These are phyloP conservation scores for Thozetella sp. DNA, from an alignment of 495 filamentous ascomycete genomes.

Conservation along the genomic window DNA sequence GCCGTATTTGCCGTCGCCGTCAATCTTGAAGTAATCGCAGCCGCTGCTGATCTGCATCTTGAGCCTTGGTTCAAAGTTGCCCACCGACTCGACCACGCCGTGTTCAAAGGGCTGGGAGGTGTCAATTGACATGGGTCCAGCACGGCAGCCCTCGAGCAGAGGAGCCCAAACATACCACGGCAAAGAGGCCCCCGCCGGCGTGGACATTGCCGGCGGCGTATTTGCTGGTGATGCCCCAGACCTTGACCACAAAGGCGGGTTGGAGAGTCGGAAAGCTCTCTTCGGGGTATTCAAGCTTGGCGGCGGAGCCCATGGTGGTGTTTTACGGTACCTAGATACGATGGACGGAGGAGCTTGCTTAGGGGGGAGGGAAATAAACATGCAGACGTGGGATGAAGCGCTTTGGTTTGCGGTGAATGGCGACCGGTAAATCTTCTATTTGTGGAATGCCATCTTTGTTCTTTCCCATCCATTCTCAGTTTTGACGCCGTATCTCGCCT, in stretches of 20 bases:
- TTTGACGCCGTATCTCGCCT: too few relatives aligned
- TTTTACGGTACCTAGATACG: too few relatives aligned
- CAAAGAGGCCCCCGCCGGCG: slow-evolving; percentile 4
- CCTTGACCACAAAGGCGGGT: slow-evolving; percentile 2
- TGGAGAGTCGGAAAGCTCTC: slow-evolving; percentile 1
- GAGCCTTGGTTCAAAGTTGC: slow-evolving; percentile 13
- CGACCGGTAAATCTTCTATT: too few relatives aligned
- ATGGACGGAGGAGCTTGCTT: too few relatives aligned
- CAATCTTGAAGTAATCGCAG: slow-evolving; percentile 11
- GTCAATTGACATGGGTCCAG: too few relatives aligned
- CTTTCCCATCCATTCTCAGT: too few relatives aligned
- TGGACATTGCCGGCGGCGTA: slow-evolving; percentile 5
- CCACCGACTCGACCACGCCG: slow-evolving; percentile 11
- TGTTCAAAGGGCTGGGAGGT: slow-evolving; percentile 5
- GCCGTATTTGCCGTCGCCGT: slow-evolving; percentile 6
- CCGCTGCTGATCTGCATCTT: slow-evolving; percentile 10
- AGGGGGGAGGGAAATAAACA: too few relatives aligned
- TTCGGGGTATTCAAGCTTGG: neutral
- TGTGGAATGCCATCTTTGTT: too few relatives aligned
- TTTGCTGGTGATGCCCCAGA: slow-evolving; percentile 5
- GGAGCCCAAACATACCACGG: too few relatives aligned
- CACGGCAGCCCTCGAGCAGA: too few relatives aligned
- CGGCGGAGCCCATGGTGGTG: slow-evolving; percentile 2
- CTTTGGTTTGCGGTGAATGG: too few relatives aligned
- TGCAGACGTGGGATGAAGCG: too few relatives aligned